These are phyloP conservation scores for Naganishia antarctica DNA, from an alignment of 768 basidiomycete species.

Conservation along the genomic window DNA sequence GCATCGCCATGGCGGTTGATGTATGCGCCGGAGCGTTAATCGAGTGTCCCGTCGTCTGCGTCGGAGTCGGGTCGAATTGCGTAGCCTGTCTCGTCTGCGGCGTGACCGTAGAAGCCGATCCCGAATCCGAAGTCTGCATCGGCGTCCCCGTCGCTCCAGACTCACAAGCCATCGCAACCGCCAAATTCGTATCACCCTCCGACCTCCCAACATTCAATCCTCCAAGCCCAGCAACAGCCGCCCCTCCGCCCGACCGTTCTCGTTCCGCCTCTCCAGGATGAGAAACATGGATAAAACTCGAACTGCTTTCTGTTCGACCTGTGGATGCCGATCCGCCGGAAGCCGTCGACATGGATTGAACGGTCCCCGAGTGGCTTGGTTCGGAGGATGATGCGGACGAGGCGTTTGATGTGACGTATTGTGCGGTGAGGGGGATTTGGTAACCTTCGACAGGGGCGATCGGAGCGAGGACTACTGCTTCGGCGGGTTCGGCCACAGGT, in stretches of 20 bases:
- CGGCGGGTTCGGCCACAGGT: neutral
- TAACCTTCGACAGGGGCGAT: neutral
- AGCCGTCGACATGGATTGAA: constrained; percentile 9
- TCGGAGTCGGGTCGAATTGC: neutral
- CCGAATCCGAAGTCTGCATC: constrained; percentile 12
- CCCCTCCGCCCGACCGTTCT: neutral
- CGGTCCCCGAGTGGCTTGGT: neutral
- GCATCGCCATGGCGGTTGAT: neutral
- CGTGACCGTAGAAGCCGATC: neutral
- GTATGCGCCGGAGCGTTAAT: neutral
- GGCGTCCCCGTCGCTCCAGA: neutral
- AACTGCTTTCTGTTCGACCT: constrained; percentile 13
- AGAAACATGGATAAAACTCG: constrained; percentile 11
- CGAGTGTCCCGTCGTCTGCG: neutral
- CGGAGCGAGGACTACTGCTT: constrained; percentile 7
- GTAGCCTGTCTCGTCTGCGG: neutral
- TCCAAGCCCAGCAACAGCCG: neutral
- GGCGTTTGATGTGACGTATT: neutral
- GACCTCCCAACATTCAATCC: neutral
- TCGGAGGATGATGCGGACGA: neutral
- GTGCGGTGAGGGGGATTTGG: neutral
- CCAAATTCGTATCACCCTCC: constrained; percentile 1
- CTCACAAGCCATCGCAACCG: neutral
- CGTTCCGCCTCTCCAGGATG: neutral
- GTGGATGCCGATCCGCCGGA: constrained; percentile 10